phyloP scores from a whole-genome alignment of 2,329 filamentous ascomycete species.

The Albifimbria verrucaria region DNA sequence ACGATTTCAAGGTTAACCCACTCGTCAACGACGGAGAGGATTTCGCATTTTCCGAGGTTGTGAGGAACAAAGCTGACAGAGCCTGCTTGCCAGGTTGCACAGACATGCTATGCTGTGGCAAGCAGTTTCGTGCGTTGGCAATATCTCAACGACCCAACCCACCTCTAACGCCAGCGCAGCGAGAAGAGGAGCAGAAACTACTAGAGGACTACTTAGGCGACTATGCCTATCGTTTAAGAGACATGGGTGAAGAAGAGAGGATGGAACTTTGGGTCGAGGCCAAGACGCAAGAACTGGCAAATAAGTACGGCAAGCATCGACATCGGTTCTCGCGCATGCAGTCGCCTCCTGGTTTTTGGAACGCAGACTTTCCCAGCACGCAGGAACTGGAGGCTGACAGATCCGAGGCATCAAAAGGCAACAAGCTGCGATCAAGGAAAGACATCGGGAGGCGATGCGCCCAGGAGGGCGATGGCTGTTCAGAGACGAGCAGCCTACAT shows the following conservation, averaged over 20 bases:
- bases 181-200: conserved; percentile 43
- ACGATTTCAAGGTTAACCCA: conserved; percentile 83
- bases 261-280: conserved; percentile 71
- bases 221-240: conserved; percentile 54
- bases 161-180: conserved; percentile 30
- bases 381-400: conserved; percentile 71
- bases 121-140: conserved; percentile 66
- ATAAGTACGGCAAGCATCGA: conserved; percentile 73
- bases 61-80: conserved; percentile 67
- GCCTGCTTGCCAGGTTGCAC: conserved; percentile 72
- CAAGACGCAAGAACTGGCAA: conserved; percentile 68
- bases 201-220: conserved; percentile 58
- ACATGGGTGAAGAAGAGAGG: conserved; percentile 59
- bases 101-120: conserved; percentile 72
- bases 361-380: conserved; percentile 82
- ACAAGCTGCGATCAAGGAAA: conserved; percentile 63
- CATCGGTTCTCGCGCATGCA: conserved; percentile 67
- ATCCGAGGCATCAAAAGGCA: conserved; percentile 61
- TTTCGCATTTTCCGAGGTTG: conserved; percentile 71
- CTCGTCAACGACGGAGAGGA: conserved; percentile 65
- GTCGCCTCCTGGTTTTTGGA: conserved; percentile 88
- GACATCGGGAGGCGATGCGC: conserved; percentile 79
- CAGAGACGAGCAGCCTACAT: conserved; percentile 77
- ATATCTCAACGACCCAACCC: conserved; percentile 41
- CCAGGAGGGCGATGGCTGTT: conserved; percentile 76